Evolutionary conservation across 1,139 yeast species (phyloP).

Genomic region (Protomyces macrosporus): DNA sequence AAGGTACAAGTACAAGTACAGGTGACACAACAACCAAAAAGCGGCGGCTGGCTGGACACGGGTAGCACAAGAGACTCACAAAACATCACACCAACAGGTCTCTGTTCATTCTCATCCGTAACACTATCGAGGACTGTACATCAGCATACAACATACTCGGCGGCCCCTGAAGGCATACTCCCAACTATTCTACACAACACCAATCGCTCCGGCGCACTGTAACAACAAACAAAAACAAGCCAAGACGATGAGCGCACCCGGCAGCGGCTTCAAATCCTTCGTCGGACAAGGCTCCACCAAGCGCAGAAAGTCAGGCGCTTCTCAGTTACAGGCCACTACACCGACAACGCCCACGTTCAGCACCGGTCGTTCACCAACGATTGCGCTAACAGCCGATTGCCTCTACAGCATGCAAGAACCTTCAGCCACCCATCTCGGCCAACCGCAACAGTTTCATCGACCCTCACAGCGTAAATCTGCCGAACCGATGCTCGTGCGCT

Average conservation of each 20-base stretch:
- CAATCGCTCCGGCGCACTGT: background rate
- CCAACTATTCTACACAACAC: background rate
- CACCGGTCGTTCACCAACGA: background rate
- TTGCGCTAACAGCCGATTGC: slow-evolving; percentile 16
- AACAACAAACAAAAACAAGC: background rate
- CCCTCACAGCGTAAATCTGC: background rate
- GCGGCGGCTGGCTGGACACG: too few species aligned
- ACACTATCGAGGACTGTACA: background rate
- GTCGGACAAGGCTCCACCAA: background rate
- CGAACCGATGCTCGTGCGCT: slow-evolving; percentile 12
- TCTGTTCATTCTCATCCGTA: background rate
- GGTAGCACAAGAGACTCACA: too few species aligned
- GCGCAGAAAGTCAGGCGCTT: background rate
- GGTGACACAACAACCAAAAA: too few species aligned
- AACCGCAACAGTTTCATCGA: background rate
- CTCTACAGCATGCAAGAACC: slow-evolving; percentile 12
- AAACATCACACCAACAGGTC: background rate
- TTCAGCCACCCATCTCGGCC: background rate
- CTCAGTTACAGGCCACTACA: too few species aligned
- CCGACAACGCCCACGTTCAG: background rate
- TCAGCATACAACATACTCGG: background rate
- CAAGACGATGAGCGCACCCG: too few species aligned
- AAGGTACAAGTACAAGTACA: too few species aligned
- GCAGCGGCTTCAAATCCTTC: background rate
- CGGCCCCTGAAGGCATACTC: background rate